Base-by-base conservation (phyloP, 2,329 filamentous ascomycete genomes). In the Teratosphaeria gauchensis region DNA sequence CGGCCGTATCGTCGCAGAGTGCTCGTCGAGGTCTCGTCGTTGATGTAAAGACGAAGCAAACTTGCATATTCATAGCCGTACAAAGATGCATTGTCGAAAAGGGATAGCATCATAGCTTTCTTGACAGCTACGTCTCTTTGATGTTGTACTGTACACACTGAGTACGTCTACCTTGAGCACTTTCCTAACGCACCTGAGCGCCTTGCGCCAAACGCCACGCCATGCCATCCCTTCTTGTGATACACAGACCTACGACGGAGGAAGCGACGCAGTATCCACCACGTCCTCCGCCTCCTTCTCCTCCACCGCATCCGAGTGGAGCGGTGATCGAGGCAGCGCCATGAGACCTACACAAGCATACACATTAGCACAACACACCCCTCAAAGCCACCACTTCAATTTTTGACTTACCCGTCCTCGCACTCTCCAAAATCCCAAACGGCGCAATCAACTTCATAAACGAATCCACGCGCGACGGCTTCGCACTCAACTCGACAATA, bases 361-460 rank as follows among this genome's bases (percentile, higher is more conserved):
- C 56, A 54, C 8, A 30, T 12, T 30, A 38, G 38, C 30, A 38
- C 42, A 53, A n/a, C 21, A 16, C 16, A 53, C 14, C 14, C 35
- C 16, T 11, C 24, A 9, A 31, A 51, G 31, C 24, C 12, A 30
- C 35, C 16, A 56, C n/a, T n/a, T n/a, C n/a, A 56, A 48, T 2
- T 32, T 35, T 21, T 7, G 12, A 69, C 76, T 74, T 61, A 80
- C 78, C 94, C 59, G 94, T 97, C 62, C 94, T 85, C 56, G 92
- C 91, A 55, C 92, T 96, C 78, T 99, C 94, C 56, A 99, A 82
- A 67, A 99, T 96, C 71, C 94, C 94, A 73, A 97, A 99, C 12
- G 92, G 92, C 59, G 85, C 82, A 70, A 99, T 86, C 62, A 99
- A 83, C 79, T 97, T 99, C 77, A 99, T 87, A 80, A 96, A 99